Evolutionary conservation across 352 stramenopile species (phyloP).

Genomic region (Peronosclerospora sorghi): DNA sequence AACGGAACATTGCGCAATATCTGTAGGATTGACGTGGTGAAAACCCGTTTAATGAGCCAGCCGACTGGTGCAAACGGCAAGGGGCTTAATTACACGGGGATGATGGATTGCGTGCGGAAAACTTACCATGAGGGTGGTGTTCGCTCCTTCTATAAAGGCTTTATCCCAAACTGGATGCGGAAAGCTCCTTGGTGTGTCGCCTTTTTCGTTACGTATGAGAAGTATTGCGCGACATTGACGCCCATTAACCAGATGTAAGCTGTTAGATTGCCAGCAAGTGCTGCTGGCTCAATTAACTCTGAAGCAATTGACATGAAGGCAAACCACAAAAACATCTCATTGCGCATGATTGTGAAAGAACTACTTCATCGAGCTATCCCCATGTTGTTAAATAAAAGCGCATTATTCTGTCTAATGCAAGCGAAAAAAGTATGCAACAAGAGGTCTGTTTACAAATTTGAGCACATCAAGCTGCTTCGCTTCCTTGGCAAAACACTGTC

Average conservation of each 20-base stretch:
- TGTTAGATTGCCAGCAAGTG: slow-evolving; percentile 13
- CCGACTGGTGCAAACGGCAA: slow-evolving; percentile 42
- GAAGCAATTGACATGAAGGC: background rate
- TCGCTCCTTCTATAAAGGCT: slow-evolving; percentile 76
- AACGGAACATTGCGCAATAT: slow-evolving; percentile 1
- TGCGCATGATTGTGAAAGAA: slow-evolving; percentile 2
- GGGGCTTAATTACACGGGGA: slow-evolving; percentile 52
- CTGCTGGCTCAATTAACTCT: slow-evolving; percentile 13
- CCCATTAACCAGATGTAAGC: slow-evolving; percentile 16
- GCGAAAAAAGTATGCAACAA: slow-evolving; percentile 2
- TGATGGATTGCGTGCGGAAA: slow-evolving; percentile 57
- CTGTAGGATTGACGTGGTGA: slow-evolving; percentile 71
- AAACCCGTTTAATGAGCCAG: slow-evolving; percentile 77
- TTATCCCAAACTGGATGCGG: slow-evolving; percentile 81
- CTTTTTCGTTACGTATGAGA: slow-evolving; percentile 84
- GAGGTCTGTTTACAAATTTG: background rate
- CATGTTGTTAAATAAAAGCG: slow-evolving; percentile 32
- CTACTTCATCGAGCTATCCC: background rate
- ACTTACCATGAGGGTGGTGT: slow-evolving; percentile 59
- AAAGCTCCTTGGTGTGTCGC: slow-evolving; percentile 80
- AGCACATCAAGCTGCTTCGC: background rate
- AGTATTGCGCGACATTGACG: slow-evolving; percentile 42
- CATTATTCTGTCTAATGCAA: slow-evolving; percentile 21
- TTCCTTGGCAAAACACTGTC: background rate
- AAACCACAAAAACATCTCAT: background rate